A percentile compares a stretch with the other conserved stretches of the same genome.
Evolutionary conservation across 2,329 filamentous ascomycete species (phyloP).

Genomic region (Trichoderma endophyticum): DNA sequence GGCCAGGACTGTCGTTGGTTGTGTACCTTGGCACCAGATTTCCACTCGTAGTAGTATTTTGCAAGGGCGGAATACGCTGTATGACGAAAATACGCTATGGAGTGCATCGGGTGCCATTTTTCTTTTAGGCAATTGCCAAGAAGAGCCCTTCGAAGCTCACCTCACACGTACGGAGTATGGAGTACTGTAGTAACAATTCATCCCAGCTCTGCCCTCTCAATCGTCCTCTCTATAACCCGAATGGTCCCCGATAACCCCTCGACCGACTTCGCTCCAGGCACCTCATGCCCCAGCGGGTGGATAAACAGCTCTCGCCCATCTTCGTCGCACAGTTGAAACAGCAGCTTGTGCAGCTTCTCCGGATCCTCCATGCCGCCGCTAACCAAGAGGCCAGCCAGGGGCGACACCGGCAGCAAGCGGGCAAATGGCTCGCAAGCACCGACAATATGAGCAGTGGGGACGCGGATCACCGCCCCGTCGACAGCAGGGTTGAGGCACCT

Average conservation of each 20-base stretch:
- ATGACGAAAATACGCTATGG: no score
- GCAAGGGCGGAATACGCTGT: no score
- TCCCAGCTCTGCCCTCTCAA: background rate
- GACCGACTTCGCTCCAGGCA: background rate
- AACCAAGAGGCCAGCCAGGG: background rate
- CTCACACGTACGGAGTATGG: no score
- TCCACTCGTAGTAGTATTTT: no score
- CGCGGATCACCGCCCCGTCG: slow-evolving; percentile 26
- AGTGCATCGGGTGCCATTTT: no score
- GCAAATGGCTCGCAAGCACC: background rate
- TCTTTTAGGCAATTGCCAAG: no score
- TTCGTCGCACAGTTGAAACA: background rate
- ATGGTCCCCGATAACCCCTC: background rate
- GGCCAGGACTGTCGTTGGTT: no score
- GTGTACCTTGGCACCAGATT: no score
- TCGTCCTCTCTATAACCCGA: background rate
- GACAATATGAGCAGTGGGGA: slow-evolving; percentile 25
- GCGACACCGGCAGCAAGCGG: background rate
- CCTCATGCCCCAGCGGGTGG: background rate
- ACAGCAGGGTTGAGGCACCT: slow-evolving; percentile 26
- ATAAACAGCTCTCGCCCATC: background rate
- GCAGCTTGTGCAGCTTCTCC: background rate
- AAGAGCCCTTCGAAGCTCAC: no score
- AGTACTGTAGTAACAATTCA: background rate
- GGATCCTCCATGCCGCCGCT: background rate